A percentile compares a stretch with the other conserved stretches of the same genome.
Conservation (phyloP, 148 eudicot genomes). For the Rhododendron kiyosumense region DNA sequence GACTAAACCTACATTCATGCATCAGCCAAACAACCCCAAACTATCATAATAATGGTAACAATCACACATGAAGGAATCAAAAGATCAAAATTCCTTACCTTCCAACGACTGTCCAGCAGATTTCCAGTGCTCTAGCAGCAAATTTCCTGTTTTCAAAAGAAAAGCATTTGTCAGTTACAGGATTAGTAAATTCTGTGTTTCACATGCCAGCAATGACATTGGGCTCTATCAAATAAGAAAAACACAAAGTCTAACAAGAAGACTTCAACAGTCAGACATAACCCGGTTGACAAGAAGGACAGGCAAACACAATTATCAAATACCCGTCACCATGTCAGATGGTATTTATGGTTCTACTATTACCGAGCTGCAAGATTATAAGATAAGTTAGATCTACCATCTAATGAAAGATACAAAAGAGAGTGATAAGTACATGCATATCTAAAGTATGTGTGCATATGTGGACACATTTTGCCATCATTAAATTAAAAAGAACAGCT, state of each 20-base stretch:
- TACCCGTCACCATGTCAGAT: neutral
- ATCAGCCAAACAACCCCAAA: neutral
- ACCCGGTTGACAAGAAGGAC: neutral
- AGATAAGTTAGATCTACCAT: neutral
- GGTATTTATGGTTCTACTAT: neutral
- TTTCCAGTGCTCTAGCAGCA: constrained; percentile 68
- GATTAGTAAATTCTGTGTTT: neutral
- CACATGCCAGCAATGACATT: neutral
- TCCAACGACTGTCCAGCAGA: constrained; percentile 56
- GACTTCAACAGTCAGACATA: neutral
- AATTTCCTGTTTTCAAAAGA: constrained; percentile 46
- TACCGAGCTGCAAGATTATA: neutral
- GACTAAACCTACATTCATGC: neutral
- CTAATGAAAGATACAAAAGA: neutral
- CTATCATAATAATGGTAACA: neutral
- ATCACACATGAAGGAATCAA: neutral
- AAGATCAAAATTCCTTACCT: constrained; percentile 34
- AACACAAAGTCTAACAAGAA: neutral
- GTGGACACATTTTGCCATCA: neutral
- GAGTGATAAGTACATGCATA: neutral
- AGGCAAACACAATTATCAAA: neutral
- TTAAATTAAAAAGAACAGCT: neutral
- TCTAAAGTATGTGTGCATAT: neutral
- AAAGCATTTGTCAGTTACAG: neutral
- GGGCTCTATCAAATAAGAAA: neutral